These are phyloP conservation scores for Austroboletus eburneus DNA, from an alignment of 768 basidiomycete species.

Conservation along the genomic window DNA sequence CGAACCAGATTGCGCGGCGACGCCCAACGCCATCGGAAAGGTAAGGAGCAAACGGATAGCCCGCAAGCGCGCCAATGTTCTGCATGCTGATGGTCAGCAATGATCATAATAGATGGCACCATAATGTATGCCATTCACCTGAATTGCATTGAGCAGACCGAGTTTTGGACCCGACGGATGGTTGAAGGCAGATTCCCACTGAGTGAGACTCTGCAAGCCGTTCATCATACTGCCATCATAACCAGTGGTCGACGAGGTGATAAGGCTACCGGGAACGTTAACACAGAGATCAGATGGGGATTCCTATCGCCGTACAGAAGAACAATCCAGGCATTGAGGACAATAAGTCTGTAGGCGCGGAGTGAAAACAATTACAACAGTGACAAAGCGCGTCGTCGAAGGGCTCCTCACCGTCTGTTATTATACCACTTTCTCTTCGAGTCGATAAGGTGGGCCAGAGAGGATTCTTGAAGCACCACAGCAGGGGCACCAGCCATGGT, in stretches of 20 bases:
- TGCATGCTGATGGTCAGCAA: conserved; percentile 21
- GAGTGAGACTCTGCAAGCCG: conserved; percentile 64
- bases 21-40: conserved; percentile 71
- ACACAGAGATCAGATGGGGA: background rate
- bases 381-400: too few relatives aligned
- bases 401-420: conserved; percentile 54
- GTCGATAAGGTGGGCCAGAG: conserved; percentile 54
- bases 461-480: conserved; percentile 28
- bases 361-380: too few relatives aligned
- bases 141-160: conserved; percentile 71
- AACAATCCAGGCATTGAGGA: conserved; percentile 66
- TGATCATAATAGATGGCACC: background rate
- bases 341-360: conserved; percentile 42
- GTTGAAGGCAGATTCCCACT: conserved; percentile 62
- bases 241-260: conserved; percentile 73
- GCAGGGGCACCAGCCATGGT: conserved; percentile 52
- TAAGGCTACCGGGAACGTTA: conserved; percentile 40
- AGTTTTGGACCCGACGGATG: conserved; percentile 54
- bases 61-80: conserved; percentile 69
- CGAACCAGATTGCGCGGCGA: conserved; percentile 59
- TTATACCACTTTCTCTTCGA: conserved; percentile 72
- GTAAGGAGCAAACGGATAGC: conserved; percentile 68
- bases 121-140: conserved; percentile 35
- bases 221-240: conserved; percentile 82
- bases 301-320: conserved; percentile 47